phyloP scores from a whole-genome alignment of 371 early-diverging fungal species.

The Funneliformis caledonium region DNA sequence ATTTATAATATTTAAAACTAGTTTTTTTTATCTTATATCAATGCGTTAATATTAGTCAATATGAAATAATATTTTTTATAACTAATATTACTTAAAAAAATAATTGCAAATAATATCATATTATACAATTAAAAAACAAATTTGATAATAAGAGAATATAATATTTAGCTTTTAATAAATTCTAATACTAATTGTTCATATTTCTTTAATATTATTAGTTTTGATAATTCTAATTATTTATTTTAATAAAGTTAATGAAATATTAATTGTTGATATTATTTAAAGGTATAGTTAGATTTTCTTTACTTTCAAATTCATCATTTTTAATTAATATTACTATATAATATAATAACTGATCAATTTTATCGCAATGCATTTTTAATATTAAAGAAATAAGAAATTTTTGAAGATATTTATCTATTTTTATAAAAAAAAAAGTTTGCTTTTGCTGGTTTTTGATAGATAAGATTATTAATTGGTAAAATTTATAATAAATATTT shows the following conservation, averaged over 20 bases:
- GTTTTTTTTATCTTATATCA: neutral
- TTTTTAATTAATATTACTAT: neutral
- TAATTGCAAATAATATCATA: neutral
- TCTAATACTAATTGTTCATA: neutral
- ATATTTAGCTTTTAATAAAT: neutral
- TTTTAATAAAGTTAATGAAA: neutral
- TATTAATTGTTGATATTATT: neutral
- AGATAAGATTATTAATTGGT: no score
- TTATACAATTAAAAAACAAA: neutral
- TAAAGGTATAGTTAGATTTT: no score
- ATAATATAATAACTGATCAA: neutral
- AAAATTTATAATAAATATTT: neutral
- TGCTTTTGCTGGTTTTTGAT: neutral
- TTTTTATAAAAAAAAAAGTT: neutral
- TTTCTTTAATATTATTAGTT: neutral
- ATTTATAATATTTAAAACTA: neutral
- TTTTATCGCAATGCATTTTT: neutral
- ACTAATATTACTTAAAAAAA: neutral
- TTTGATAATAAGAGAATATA: neutral
- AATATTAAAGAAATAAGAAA: neutral
- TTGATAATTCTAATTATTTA: neutral
- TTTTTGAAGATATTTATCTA: slow-evolving; percentile 2
- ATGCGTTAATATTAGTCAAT: neutral
- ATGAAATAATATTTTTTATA: neutral
- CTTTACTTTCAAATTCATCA: no score